phyloP scores from a whole-genome alignment of 1,284 basidiomycete genomes.

The Ceratobasidium sp. region DNA sequence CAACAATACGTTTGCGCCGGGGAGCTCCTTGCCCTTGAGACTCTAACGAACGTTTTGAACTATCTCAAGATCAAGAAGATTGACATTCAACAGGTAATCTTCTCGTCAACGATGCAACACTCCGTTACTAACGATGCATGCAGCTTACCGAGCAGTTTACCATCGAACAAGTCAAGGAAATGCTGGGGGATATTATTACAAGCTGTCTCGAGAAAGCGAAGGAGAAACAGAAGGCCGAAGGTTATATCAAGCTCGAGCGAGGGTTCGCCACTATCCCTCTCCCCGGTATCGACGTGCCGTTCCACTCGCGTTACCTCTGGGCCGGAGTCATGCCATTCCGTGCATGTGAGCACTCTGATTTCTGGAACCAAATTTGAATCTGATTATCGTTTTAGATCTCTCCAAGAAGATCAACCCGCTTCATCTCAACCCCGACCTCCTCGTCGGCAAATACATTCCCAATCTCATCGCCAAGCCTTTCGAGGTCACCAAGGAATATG shows the following conservation, averaged over 20 bases:
- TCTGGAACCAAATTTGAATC: neutral
- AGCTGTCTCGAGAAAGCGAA: slow-evolving; percentile 79
- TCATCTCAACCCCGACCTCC: slow-evolving; percentile 88
- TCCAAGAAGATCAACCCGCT: slow-evolving; percentile 96
- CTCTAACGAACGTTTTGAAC: slow-evolving; percentile 94
- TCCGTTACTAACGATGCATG: slow-evolving; percentile 40
- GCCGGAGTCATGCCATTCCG: slow-evolving; percentile 97
- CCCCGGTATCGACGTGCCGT: slow-evolving; percentile 97
- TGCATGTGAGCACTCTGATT: slow-evolving; percentile 72
- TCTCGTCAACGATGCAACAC: too few species aligned
- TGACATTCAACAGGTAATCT: slow-evolving; percentile 91
- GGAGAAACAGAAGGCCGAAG: slow-evolving; percentile 78
- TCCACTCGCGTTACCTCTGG: slow-evolving; percentile 99
- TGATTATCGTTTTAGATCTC: slow-evolving; percentile 65
- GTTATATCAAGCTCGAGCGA: slow-evolving; percentile 93
- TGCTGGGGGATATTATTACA: slow-evolving; percentile 87
- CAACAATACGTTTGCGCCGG: slow-evolving; percentile 99
- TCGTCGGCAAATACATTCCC: slow-evolving; percentile 94
- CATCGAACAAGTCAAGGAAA: slow-evolving; percentile 88
- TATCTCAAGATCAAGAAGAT: slow-evolving; percentile 97
- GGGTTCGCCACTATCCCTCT: slow-evolving; percentile 96
- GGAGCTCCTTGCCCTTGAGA: slow-evolving; percentile 90
- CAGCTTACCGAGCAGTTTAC: slow-evolving; percentile 84
- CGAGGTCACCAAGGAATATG: slow-evolving; percentile 86
- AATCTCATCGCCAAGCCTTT: slow-evolving; percentile 97